Conservation (phyloP, 208 protist species). For the Crithidia fasciculata region DNA sequence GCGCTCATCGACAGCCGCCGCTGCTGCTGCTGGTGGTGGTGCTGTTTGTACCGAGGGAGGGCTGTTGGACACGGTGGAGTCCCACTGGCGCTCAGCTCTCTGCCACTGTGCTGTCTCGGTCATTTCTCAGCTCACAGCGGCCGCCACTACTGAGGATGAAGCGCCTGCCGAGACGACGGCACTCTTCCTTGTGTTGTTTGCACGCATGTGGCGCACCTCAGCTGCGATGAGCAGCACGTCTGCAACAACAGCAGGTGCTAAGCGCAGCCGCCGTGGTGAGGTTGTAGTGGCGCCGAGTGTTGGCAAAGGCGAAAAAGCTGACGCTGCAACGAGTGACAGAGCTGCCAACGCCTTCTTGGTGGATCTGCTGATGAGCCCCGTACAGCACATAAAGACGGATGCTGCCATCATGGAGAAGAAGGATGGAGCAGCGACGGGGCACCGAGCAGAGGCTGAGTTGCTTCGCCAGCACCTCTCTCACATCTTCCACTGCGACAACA, state of each 20-base stretch:
- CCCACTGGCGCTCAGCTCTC: background rate
- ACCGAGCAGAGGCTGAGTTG: background rate
- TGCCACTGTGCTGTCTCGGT: background rate
- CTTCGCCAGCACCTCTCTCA: background rate
- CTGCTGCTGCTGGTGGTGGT: background rate
- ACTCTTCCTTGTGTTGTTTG: conserved; percentile 18
- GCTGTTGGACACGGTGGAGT: background rate
- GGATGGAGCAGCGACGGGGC: background rate
- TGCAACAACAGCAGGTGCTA: background rate
- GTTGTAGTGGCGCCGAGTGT: background rate
- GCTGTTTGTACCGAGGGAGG: no score
- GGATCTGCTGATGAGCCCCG: no score
- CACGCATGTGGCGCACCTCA: conserved; percentile 3
- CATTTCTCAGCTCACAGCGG: background rate
- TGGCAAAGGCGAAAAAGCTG: background rate
- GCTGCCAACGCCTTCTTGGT: no score
- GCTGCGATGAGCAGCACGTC: no score
- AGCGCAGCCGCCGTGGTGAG: background rate
- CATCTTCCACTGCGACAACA: background rate
- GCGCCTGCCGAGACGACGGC: background rate
- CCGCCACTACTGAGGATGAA: background rate
- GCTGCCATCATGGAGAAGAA: no score
- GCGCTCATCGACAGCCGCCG: background rate
- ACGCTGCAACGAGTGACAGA: background rate
- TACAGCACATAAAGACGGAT: no score